These are phyloP conservation scores for Balansia obtecta DNA, from an alignment of 2,329 filamentous ascomycete species.

Conservation along the genomic window DNA sequence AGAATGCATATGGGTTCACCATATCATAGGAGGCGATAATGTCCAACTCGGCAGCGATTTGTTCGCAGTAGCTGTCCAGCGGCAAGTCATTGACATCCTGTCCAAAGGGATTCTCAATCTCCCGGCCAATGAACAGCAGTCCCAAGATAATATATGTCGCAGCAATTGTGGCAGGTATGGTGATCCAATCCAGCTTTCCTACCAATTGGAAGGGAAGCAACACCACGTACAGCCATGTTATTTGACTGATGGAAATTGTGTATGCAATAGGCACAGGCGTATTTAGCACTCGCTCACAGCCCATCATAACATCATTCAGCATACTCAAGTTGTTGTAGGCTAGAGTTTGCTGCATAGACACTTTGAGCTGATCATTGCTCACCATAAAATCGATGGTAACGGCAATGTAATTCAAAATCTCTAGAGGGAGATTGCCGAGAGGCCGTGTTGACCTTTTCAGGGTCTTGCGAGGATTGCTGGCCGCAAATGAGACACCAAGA, in stretches of 20 bases:
- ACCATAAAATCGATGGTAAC: slow-evolving; percentile 52
- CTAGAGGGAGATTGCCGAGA: slow-evolving; percentile 71
- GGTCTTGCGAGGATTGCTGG: slow-evolving; percentile 64
- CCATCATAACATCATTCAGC: slow-evolving; percentile 60
- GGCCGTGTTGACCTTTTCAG: slow-evolving; percentile 62
- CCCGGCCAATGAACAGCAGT: slow-evolving; percentile 59
- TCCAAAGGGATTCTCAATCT: slow-evolving; percentile 80
- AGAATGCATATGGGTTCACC: slow-evolving; percentile 18
- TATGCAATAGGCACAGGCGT: slow-evolving; percentile 77
- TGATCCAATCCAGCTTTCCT: slow-evolving; percentile 51
- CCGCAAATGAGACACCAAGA: slow-evolving; percentile 63
- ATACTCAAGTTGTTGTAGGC: slow-evolving; percentile 47
- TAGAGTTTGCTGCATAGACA: slow-evolving; percentile 47
- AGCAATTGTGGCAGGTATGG: slow-evolving; percentile 61
- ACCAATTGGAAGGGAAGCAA: slow-evolving; percentile 73
- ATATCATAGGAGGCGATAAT: slow-evolving; percentile 47
- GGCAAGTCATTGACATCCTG: slow-evolving; percentile 73
- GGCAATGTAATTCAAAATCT: slow-evolving; percentile 63
- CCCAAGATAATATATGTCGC: slow-evolving; percentile 76
- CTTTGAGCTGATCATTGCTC: slow-evolving; percentile 38
- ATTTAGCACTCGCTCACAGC: slow-evolving; percentile 66
- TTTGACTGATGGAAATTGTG: slow-evolving; percentile 73
- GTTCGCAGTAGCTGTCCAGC: slow-evolving; percentile 63
- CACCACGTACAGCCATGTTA: slow-evolving; percentile 74
- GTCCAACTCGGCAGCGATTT: slow-evolving; percentile 62